These are phyloP conservation scores for Oidium heveae DNA, from an alignment of 2,329 filamentous ascomycete species.

Conservation along the genomic window DNA sequence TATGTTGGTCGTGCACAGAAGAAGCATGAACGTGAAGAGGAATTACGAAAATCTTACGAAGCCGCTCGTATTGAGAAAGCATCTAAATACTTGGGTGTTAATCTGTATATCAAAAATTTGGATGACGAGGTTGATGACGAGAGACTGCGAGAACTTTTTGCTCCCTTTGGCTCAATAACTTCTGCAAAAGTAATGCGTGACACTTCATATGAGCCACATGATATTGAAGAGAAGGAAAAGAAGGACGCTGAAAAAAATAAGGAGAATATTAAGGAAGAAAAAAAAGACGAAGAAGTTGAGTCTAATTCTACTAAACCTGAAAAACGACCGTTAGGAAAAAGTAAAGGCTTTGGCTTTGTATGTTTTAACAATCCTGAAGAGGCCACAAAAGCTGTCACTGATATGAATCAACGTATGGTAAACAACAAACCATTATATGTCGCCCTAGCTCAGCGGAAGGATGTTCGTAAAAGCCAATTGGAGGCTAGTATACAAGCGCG, in stretches of 20 bases:
- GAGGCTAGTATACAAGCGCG: slow-evolving; percentile 98
- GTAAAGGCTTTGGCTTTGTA: slow-evolving; percentile 98
- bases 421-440: slow-evolving; percentile 93
- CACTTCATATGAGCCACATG: slow-evolving; percentile 27
- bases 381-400: slow-evolving; percentile 93
- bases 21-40: slow-evolving; percentile 99
- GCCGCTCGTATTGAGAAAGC: slow-evolving; percentile 93
- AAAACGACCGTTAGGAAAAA: slow-evolving; percentile 55
- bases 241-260: slow-evolving; percentile 27
- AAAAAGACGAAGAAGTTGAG: slow-evolving; percentile 21
- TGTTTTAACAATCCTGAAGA: slow-evolving; percentile 99
- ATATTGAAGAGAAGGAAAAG: slow-evolving; percentile 19
- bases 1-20: slow-evolving; percentile 98
- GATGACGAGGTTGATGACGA: slow-evolving; percentile 94
- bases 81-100: slow-evolving; percentile 97
- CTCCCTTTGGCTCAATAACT: slow-evolving; percentile 79
- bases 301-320: slow-evolving; percentile 26
- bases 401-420: slow-evolving; percentile 99
- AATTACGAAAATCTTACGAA: slow-evolving; percentile 96
- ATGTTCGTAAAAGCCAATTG: slow-evolving; percentile 96
- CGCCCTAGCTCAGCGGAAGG: slow-evolving; percentile 94
- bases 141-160: slow-evolving; percentile 84
- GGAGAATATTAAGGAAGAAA: slow-evolving; percentile 23
- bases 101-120: slow-evolving; percentile 98
- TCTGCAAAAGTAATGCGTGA: slow-evolving; percentile 99